phyloP scores from a whole-genome alignment of 176 grass and related monocot genomes.

The Tillandsia fasciculata region DNA sequence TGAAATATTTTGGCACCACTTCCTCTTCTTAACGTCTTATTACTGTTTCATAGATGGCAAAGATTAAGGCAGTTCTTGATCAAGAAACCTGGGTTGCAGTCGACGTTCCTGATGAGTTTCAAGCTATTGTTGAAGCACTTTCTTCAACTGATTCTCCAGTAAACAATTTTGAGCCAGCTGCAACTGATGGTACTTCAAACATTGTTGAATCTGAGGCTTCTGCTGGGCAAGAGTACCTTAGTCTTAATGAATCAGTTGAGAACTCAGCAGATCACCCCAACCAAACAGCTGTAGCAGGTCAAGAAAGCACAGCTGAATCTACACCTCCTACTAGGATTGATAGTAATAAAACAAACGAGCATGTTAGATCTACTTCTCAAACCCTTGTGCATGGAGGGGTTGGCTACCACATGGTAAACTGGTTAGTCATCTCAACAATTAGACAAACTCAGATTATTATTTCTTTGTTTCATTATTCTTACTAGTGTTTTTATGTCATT shows the following conservation, averaged over 20 bases:
- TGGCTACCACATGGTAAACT: conserved; percentile 99
- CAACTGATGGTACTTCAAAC: conserved; percentile 28
- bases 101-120: conserved; percentile 94
- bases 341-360: conserved; percentile 28
- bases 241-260: conserved; percentile 23
- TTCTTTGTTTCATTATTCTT: neutral
- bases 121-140: conserved; percentile 75
- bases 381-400: conserved; percentile 82
- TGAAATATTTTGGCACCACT: neutral
- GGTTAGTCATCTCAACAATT: conserved; percentile 64
- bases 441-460: neutral
- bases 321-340: conserved; percentile 38
- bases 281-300: conserved; percentile 20
- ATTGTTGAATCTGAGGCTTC: conserved; percentile 29
- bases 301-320: conserved; percentile 51
- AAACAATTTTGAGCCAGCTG: conserved; percentile 54
- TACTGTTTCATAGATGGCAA: conserved; percentile 60
- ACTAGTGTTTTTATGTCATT: no score
- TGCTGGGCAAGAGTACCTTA: conserved; percentile 31
- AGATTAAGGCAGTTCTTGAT: conserved; percentile 98
- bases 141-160: conserved; percentile 59
- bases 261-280: conserved; percentile 45
- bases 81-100: conserved; percentile 93
- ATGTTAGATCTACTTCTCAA: conserved; percentile 42
- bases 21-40: neutral